Base-by-base conservation (phyloP, 208 protist species). In the Endotrypanum monterogeii region DNA sequence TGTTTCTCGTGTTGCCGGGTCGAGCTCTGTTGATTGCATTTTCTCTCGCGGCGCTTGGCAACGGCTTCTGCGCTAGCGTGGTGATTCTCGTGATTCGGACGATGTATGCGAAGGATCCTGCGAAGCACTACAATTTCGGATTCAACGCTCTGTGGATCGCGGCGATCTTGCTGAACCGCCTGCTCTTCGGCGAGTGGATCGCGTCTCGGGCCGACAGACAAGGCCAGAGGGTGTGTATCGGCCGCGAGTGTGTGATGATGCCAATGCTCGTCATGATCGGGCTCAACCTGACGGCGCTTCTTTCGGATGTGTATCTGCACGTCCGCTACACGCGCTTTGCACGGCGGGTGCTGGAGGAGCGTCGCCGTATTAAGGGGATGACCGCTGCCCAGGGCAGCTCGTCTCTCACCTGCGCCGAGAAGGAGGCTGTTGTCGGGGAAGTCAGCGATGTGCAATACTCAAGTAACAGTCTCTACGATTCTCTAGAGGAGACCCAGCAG, bases 101-200 rank as follows among this genome's bases (percentile, higher is more conserved):
- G 32, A 85, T 92, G n/a, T 94, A 86, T 80, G 84, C 82, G 46
- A 89, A 89, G 71, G 87, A 92, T 68, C 72, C 85, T 37, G 90
- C 83, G 51, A 90, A 87, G 82, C 87, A 91, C 76, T 94, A 92
- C 75, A 90, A 92, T 74, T 88, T 88, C 32, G 74, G 72, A 55
- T 83, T 74, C 51, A 79, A 85, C 55, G 69, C 85, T 14, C 56
- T 78, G 6, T 71, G 76, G 58, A 66, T 73, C 18, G 62, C 83
- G 3, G 79, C 84, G 9, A 70, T 94, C 41, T 41, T 89, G 41
- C 79, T 92, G 37, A 94, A 94, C 79, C 83, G 86, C 50, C 25
- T 92, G 39, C 56, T 94, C 25, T 94, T 87, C 73, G 90, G 84
- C n/a, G 90, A 92, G 78, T 89, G 83, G 83, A 84, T 80, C 68